phyloP scores from a whole-genome alignment of 371 early-diverging fungal species.

The Mucor piriformis region DNA sequence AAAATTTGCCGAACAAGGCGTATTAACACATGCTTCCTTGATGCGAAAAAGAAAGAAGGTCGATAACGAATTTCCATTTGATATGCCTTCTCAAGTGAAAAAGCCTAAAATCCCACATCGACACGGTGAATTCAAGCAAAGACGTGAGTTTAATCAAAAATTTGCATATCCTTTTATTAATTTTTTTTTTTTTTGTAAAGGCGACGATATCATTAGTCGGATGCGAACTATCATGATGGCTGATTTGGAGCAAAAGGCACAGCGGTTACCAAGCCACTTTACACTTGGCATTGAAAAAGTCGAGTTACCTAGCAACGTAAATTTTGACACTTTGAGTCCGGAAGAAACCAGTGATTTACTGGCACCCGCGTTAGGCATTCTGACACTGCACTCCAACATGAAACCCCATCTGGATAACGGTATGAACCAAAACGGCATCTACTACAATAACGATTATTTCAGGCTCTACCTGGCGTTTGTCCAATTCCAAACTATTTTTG shows the following conservation, averaged over 20 bases:
- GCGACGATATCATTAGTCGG: conserved; percentile 50
- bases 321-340: conserved; percentile 20
- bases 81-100: conserved; percentile 33
- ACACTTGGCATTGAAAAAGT: conserved; percentile 39
- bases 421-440: conserved; percentile 58
- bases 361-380: conserved; percentile 34
- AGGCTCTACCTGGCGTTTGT: conserved; percentile 49
- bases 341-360: conserved; percentile 35
- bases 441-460: conserved; percentile 52
- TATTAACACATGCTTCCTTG: conserved; percentile 46
- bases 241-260: conserved; percentile 48
- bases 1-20: conserved; percentile 51
- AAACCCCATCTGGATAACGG: conserved; percentile 54
- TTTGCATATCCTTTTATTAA: no score
- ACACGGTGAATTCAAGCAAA: conserved; percentile 51
- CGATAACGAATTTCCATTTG: conserved; percentile 23
- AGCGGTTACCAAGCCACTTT: conserved; percentile 29
- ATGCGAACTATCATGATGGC: conserved; percentile 41
- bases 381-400: conserved; percentile 44
- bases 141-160: conserved; percentile 50
- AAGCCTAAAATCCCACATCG: conserved; percentile 54
- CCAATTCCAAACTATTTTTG: conserved; percentile 45
- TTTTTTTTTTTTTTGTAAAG: conserved; percentile 18
- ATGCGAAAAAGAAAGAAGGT: conserved; percentile 47
- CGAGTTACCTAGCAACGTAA: conserved; percentile 3